A percentile compares a stretch with the other conserved stretches of the same genome.
These are phyloP conservation scores for Suillus subluteus DNA, from an alignment of 768 basidiomycete species.

Conservation along the genomic window DNA sequence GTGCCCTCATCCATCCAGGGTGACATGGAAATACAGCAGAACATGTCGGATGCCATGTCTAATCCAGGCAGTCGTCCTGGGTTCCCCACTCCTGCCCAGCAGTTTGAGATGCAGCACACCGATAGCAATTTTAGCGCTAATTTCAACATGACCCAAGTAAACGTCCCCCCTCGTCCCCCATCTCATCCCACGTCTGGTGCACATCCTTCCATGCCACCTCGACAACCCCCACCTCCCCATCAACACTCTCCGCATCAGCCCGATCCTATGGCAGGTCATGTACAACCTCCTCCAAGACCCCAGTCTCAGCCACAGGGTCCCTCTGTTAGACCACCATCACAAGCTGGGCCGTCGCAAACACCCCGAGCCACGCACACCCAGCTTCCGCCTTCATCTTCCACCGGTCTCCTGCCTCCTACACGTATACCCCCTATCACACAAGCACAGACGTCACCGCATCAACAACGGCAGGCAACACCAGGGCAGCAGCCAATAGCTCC, in stretches of 20 bases:
- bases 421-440: conserved; percentile 42
- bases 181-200: conserved; percentile 41
- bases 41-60: conserved; percentile 43
- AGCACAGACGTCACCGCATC: conserved; percentile 38
- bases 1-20: conserved; percentile 55
- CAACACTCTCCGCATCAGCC: conserved; percentile 52
- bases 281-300: conserved; percentile 50
- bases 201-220: conserved; percentile 34
- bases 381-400: conserved; percentile 33
- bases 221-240: conserved; percentile 38
- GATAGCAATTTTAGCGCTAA: conserved; percentile 34
- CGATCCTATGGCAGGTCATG: conserved; percentile 47
- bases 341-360: conserved; percentile 49
- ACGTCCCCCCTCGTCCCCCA: conserved; percentile 46
- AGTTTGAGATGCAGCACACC: conserved; percentile 54
- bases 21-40: conserved; percentile 47
- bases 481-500: conserved; percentile 42
- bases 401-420: conserved; percentile 26
- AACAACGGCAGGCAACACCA: conserved; percentile 36
- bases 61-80: conserved; percentile 35
- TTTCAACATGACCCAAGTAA: conserved; percentile 42
- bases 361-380: conserved; percentile 45
- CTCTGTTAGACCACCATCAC: conserved; percentile 54
- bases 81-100: conserved; percentile 66
- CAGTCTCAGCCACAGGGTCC: conserved; percentile 62